phyloP scores from a whole-genome alignment of 331 rosid genomes.

The Saraca asoca region DNA sequence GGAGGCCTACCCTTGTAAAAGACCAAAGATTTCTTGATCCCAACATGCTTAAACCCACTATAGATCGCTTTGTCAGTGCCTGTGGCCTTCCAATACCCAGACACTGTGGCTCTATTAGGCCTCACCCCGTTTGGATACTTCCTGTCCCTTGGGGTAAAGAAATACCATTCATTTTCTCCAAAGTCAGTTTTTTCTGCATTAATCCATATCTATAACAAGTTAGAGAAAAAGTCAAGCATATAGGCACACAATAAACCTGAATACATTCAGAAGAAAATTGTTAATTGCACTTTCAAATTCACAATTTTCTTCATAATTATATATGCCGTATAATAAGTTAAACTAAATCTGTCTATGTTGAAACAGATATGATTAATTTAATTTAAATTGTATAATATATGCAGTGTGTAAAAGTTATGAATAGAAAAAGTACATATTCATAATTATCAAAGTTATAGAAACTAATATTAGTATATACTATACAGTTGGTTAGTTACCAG shows the following conservation, averaged over 20 bases:
- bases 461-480: neutral
- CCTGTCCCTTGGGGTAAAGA: conserved; percentile 85
- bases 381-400: no score
- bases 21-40: conserved; percentile 90
- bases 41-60: conserved; percentile 72
- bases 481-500: conserved; percentile 48
- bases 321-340: no score
- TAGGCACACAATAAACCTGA: neutral
- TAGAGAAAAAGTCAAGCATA: neutral
- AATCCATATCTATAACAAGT: conserved; percentile 31
- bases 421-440: no score
- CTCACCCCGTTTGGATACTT: conserved; percentile 93
- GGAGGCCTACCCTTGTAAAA: conserved; percentile 92
- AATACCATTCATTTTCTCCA: conserved; percentile 90
- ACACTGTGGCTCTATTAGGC: conserved; percentile 86
- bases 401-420: no score
- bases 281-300: no score
- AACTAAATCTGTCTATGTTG: no score
- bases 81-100: conserved; percentile 98
- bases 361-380: no score
- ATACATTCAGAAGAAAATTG: neutral
- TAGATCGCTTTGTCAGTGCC: conserved; percentile 93
- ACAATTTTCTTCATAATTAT: no score
- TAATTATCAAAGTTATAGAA: neutral
- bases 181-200: conserved; percentile 67